Percentiles rank a stretch among this genome's conserved stretches.
Evolutionary conservation across 2,329 filamentous ascomycete genomes (phyloP).

Genomic region (Aureobasidium subglaciale): DNA sequence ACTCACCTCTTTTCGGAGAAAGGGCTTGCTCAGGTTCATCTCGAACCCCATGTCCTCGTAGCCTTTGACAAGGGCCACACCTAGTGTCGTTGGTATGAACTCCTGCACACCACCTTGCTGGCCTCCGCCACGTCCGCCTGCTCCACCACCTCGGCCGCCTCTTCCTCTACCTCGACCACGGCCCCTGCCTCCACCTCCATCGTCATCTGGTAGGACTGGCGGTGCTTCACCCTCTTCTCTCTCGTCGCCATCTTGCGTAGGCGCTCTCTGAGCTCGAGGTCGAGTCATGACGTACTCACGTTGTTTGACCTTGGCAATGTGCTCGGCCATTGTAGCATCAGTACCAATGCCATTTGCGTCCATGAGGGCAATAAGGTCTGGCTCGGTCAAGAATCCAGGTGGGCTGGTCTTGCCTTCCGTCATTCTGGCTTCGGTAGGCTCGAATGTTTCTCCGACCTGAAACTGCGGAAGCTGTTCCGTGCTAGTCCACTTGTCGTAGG

Average conservation of each 20-base stretch:
- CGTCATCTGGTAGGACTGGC: conserved; percentile 27
- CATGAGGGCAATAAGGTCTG: conserved; percentile 93
- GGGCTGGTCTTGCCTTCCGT: conserved; percentile 82
- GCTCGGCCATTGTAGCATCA: conserved; percentile 97
- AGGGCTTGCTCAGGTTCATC: conserved; percentile 88
- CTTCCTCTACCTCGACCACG: conserved; percentile 29
- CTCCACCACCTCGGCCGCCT: conserved; percentile 44
- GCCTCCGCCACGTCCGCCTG: conserved; percentile 38
- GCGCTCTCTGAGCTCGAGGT: conserved; percentile 35
- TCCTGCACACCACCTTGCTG: conserved; percentile 58
- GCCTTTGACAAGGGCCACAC: conserved; percentile 84
- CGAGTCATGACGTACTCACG: conserved; percentile 74
- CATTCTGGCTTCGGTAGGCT: conserved; percentile 82
- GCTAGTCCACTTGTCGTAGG: conserved; percentile 94
- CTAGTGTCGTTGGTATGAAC: conserved; percentile 87
- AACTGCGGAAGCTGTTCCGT: conserved; percentile 76
- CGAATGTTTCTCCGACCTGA: conserved; percentile 69
- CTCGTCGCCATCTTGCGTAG: conserved; percentile 27
- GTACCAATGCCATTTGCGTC: conserved; percentile 98
- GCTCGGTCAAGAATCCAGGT: conserved; percentile 84
- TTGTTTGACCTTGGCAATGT: conserved; percentile 92
- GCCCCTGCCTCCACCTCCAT: conserved; percentile 34
- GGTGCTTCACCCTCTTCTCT: conserved; percentile 32
- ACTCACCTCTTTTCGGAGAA: conserved; percentile 74
- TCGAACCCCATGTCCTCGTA: conserved; percentile 94